Conservation (phyloP, 2,329 filamentous ascomycete genomes). For the Ceratocystis lukuohia region DNA sequence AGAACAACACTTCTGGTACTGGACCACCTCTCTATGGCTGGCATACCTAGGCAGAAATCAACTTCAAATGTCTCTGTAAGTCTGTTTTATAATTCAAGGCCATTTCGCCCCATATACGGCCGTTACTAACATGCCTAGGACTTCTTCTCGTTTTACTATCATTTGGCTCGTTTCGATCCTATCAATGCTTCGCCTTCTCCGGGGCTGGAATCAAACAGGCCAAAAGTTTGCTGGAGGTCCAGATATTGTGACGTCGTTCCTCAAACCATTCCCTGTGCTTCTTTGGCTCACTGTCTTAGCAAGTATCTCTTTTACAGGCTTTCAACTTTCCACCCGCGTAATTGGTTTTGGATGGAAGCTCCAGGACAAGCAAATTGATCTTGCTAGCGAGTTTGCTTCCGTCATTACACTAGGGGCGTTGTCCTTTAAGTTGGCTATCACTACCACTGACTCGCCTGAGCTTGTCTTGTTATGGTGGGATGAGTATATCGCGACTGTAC, state of each 20-base stretch:
- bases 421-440: constrained; percentile 82
- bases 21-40: constrained; percentile 62
- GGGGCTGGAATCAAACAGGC: constrained; percentile 92
- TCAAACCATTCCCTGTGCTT: constrained; percentile 47
- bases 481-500: constrained; percentile 31
- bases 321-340: constrained; percentile 20
- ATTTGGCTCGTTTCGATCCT: constrained; percentile 37
- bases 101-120: background rate
- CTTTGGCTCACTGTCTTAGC: constrained; percentile 63
- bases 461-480: constrained; percentile 36
- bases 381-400: constrained; percentile 32
- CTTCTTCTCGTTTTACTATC: constrained; percentile 23
- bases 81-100: background rate
- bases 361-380: constrained; percentile 24
- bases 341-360: constrained; percentile 18
- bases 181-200: constrained; percentile 48
- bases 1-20: constrained; percentile 99
- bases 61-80: constrained; percentile 8
- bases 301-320: constrained; percentile 50
- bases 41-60: constrained; percentile 37
- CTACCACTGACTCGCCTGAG: constrained; percentile 76
- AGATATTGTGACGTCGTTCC: constrained; percentile 65
- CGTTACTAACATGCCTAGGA: constrained; percentile 1
- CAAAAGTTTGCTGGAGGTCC: constrained; percentile 89
- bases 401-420: constrained; percentile 40